A percentile compares a stretch with the other conserved stretches of the same genome.
These are phyloP conservation scores for Pyrenopolyporus hunteri DNA, from an alignment of 495 filamentous ascomycete genomes.

Conservation along the genomic window DNA sequence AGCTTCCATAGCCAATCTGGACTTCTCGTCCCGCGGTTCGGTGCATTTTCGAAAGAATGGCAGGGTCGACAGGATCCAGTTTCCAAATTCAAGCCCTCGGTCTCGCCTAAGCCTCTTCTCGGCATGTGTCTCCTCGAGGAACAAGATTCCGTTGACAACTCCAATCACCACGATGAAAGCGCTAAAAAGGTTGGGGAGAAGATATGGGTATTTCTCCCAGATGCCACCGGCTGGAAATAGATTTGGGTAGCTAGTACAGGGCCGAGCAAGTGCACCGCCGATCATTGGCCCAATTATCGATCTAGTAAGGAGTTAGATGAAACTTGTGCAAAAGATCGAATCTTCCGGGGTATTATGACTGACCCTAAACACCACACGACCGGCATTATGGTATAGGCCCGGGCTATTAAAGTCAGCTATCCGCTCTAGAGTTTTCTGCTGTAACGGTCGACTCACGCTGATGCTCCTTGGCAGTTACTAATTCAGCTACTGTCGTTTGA, in stretches of 20 bases:
- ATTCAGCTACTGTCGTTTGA: constrained; percentile 91
- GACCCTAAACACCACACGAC: constrained; percentile 96
- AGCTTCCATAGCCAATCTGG: constrained; percentile 49
- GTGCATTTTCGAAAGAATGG: constrained; percentile 43
- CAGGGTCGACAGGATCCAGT: constrained; percentile 67
- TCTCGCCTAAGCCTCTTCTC: constrained; percentile 80
- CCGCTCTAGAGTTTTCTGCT: background rate
- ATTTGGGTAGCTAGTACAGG: constrained; percentile 79
- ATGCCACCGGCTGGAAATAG: constrained; percentile 75
- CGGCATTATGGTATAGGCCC: constrained; percentile 95
- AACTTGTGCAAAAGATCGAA: background rate
- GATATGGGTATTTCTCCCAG: constrained; percentile 85
- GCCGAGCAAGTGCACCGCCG: constrained; percentile 86
- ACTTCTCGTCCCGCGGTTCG: constrained; percentile 37
- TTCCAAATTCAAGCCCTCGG: constrained; percentile 75
- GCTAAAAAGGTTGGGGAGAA: constrained; percentile 93
- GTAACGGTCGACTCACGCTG: constrained; percentile 65
- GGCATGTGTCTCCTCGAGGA: constrained; percentile 93
- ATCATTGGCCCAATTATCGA: constrained; percentile 87
- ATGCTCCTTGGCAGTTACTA: constrained; percentile 89
- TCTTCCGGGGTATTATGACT: constrained; percentile 23
- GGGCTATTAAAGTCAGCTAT: constrained; percentile 59
- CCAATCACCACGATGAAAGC: constrained; percentile 76
- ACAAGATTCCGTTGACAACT: constrained; percentile 82
- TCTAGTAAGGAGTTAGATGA: constrained; percentile 42